phyloP scores from a whole-genome alignment of 2,329 filamentous ascomycete species.

The Trichophyton rubrum region DNA sequence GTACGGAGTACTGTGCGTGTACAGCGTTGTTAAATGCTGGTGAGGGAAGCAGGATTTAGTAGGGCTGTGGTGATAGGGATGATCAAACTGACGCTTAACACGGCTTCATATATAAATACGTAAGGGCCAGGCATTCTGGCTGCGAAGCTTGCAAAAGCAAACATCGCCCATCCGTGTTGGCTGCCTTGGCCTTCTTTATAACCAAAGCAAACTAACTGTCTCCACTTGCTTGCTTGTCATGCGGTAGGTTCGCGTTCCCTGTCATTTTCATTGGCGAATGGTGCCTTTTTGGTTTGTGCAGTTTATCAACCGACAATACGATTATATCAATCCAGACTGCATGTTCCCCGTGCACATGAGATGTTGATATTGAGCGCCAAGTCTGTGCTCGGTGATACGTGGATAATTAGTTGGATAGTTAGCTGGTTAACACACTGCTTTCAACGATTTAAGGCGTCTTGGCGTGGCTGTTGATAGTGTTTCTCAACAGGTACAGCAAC shows the following conservation, averaged over 20 bases:
- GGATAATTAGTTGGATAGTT: neutral
- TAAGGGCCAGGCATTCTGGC: neutral
- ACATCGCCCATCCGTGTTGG: neutral
- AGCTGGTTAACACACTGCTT: neutral
- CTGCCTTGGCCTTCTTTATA: neutral
- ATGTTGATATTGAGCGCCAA: neutral
- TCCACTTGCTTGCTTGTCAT: neutral
- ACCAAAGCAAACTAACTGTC: neutral
- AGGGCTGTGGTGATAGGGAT: neutral
- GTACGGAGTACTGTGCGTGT: neutral
- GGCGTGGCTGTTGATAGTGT: neutral
- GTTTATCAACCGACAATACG: neutral
- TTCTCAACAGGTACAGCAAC: too few species aligned
- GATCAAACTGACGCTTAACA: neutral
- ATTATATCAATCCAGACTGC: neutral
- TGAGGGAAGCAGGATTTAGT: neutral
- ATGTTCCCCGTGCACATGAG: neutral
- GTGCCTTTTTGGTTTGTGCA: neutral
- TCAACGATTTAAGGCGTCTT: neutral
- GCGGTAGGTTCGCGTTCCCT: neutral
- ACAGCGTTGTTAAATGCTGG: neutral
- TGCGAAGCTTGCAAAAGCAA: conserved; percentile 1
- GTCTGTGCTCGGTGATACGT: neutral
- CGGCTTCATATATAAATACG: neutral
- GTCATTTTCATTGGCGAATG: neutral